phyloP scores from a whole-genome alignment of 129 eudicot species.

The Lactuca saligna region DNA sequence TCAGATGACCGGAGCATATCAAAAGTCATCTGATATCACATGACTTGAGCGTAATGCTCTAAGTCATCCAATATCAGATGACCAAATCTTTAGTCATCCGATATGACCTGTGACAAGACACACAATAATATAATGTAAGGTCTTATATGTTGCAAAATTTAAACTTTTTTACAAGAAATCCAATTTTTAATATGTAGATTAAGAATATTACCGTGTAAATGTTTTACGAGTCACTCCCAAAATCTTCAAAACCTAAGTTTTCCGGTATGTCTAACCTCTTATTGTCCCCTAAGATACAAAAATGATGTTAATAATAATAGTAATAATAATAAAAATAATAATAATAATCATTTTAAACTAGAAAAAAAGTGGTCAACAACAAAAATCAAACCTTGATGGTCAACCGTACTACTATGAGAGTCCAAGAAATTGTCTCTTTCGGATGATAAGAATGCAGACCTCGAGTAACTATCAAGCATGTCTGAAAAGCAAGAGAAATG shows the following conservation, averaged over 20 bases:
- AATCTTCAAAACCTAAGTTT: slow-evolving; percentile 48
- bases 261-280: slow-evolving; percentile 64
- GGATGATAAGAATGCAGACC: slow-evolving; percentile 51
- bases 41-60: not conserved
- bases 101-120: slow-evolving; percentile 33
- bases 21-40: not conserved
- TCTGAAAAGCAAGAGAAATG: slow-evolving; percentile 39
- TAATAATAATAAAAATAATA: too few relatives aligned
- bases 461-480: slow-evolving; percentile 56
- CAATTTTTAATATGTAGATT: not conserved
- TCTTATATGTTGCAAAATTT: not conserved
- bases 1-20: not conserved
- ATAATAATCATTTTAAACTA: not conserved
- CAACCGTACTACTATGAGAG: slow-evolving; percentile 52
- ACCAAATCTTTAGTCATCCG: not conserved
- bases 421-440: slow-evolving; percentile 55
- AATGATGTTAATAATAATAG: slow-evolving; percentile 4
- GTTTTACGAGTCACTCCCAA: slow-evolving; percentile 49
- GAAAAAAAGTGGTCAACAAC: not conserved
- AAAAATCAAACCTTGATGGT: slow-evolving; percentile 34
- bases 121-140: not conserved
- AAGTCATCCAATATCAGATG: not conserved
- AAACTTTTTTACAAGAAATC: not conserved
- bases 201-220: slow-evolving; percentile 27
- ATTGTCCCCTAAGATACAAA: slow-evolving; percentile 47